phyloP scores from a whole-genome alignment of 2,329 filamentous ascomycete genomes.

The Colletotrichum sp. region DNA sequence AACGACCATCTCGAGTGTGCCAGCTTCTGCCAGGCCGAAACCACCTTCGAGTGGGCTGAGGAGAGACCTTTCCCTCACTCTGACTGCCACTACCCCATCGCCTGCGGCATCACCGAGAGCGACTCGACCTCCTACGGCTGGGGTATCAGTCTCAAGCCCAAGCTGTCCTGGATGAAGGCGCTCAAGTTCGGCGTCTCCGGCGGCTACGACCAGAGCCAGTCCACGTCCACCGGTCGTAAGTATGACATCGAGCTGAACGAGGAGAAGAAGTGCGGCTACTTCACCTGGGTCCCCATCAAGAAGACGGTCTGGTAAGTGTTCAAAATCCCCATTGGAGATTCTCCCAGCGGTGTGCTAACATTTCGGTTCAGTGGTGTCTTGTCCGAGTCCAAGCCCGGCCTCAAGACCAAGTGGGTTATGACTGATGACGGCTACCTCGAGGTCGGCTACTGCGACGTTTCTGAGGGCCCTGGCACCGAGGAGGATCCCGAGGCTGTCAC shows the following conservation, averaged over 20 bases:
- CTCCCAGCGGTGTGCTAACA: neutral
- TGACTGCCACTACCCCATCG: constrained; percentile 36
- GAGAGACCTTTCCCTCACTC: constrained; percentile 40
- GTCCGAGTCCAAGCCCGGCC: neutral
- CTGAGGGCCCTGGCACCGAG: neutral
- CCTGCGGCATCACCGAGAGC: constrained; percentile 29
- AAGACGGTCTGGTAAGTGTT: constrained; percentile 13
- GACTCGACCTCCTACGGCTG: constrained; percentile 32
- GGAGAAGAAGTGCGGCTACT: constrained; percentile 22
- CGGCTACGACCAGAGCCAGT: neutral
- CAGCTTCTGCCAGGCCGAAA: neutral
- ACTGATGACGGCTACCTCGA: neutral
- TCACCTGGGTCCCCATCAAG: constrained; percentile 23
- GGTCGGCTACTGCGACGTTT: neutral
- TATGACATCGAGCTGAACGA: neutral
- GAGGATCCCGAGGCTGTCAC: neutral
- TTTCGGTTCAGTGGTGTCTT: neutral
- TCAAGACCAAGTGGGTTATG: neutral
- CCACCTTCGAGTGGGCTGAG: constrained; percentile 30
- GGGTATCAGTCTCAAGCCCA: constrained; percentile 36
- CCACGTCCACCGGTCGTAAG: neutral
- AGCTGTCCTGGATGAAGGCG: constrained; percentile 10
- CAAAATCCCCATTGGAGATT: neutral
- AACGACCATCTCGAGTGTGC: neutral
- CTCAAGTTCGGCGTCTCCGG: constrained; percentile 29